phyloP scores from a whole-genome alignment of 768 basidiomycete species.

The Lactarius pseudohatsudake region DNA sequence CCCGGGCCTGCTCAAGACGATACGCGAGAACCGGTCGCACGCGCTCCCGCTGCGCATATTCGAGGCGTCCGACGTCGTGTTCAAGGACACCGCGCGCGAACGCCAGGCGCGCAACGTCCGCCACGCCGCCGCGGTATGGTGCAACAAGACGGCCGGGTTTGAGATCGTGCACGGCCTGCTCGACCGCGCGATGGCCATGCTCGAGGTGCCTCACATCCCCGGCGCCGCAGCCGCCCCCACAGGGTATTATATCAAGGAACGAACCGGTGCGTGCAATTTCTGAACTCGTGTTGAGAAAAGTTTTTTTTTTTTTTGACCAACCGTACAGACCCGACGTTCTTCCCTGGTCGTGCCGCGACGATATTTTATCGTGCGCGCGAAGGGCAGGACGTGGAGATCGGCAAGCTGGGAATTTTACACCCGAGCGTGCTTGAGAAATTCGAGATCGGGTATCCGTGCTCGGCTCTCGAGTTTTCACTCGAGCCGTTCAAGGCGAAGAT shows the following conservation, averaged over 20 bases:
- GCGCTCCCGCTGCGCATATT: constrained; percentile 91
- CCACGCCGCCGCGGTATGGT: constrained; percentile 90
- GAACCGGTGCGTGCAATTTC: constrained; percentile 52
- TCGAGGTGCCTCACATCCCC: constrained; percentile 82
- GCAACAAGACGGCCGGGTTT: constrained; percentile 95
- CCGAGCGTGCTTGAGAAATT: constrained; percentile 90
- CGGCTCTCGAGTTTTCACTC: constrained; percentile 88
- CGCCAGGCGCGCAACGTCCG: constrained; percentile 86
- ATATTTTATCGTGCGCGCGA: constrained; percentile 75
- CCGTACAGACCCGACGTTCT: constrained; percentile 80
- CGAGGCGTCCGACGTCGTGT: constrained; percentile 89
- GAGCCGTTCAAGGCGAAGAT: constrained; percentile 89
- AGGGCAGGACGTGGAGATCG: constrained; percentile 68
- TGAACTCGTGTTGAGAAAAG: neutral
- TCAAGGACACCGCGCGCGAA: constrained; percentile 78
- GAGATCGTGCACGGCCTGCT: constrained; percentile 94
- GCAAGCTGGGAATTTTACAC: constrained; percentile 91
- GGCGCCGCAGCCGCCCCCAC: constrained; percentile 53
- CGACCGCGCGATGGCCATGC: constrained; percentile 93
- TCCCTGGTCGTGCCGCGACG: constrained; percentile 91
- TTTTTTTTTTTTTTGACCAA: neutral
- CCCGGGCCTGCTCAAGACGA: constrained; percentile 93
- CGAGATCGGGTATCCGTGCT: constrained; percentile 93
- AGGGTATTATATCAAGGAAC: constrained; percentile 93
- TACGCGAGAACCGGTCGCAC: constrained; percentile 95